phyloP scores from a whole-genome alignment of 2,329 filamentous ascomycete species.

The Sclerotinia sclerotiorum region DNA sequence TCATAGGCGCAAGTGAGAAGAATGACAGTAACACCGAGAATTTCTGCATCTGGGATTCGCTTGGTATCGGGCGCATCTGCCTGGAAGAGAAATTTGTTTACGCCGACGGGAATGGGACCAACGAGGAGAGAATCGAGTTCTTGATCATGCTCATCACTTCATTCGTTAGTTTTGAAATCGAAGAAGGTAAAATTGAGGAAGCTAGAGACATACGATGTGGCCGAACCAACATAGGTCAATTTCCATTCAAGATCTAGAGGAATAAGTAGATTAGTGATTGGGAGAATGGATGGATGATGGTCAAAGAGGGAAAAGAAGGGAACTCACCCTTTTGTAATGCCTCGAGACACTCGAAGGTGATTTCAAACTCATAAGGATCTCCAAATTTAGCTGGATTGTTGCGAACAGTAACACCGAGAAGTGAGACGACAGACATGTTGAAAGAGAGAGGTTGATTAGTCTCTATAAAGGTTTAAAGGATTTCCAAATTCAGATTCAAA shows the following conservation, averaged over 20 bases:
- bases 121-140: conserved; percentile 96
- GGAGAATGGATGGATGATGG: not conserved
- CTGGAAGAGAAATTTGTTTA: conserved; percentile 99
- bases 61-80: conserved; percentile 87
- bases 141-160: conserved; percentile 79
- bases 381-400: conserved; percentile 97
- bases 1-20: conserved; percentile 96
- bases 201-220: conserved; percentile 74
- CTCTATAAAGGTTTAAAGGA: not conserved
- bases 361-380: conserved; percentile 94
- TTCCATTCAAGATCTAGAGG: conserved; percentile 94
- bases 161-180: conserved; percentile 26
- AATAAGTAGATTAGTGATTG: conserved; percentile 29
- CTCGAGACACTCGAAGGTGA: conserved; percentile 97
- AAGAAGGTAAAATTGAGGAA: not conserved
- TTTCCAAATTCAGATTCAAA: not conserved
- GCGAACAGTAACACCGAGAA: conserved; percentile 90
- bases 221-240: conserved; percentile 96
- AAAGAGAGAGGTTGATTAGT: conserved; percentile 5
- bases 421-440: conserved; percentile 91
- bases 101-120: conserved; percentile 92
- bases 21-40: conserved; percentile 95
- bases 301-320: not conserved
- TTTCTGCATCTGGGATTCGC: conserved; percentile 90
- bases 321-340: conserved; percentile 80